Base-by-base conservation (phyloP, 306 rosid genomes). In the Trichosanthes cucumerina region DNA sequence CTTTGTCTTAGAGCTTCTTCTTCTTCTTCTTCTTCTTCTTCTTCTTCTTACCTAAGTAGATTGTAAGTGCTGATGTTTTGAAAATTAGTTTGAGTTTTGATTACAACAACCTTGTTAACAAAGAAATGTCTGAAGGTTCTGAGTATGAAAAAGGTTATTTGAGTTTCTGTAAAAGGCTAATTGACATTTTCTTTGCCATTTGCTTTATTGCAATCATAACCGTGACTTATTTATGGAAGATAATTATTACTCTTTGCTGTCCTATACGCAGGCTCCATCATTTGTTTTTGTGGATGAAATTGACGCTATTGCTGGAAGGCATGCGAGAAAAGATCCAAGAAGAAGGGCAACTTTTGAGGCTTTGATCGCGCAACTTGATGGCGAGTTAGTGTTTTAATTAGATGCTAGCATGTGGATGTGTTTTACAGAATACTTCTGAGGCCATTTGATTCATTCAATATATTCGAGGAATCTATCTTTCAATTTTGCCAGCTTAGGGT, bases 221-320 rank as follows among this genome's bases (percentile, higher is more conserved):
- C n/a, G 8, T n/a, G 16, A 10, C 73, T 66, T 19, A 10, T 36
- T 66, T 66, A 66, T 66, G 16, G 50, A 39, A 36, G 49, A 38
- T 7, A 33, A 33, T 63, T 13, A 44, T 70, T 44, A 70, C 54
- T 23, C 34, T 12, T 24, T 3, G 19, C 57, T 46, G 23, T 77
- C 58, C 80, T 72, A 31, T 80, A 47, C 82, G 82, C 80, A 92
- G 97, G 99, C 97, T 82, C 99, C 99, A 82, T 86, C 89, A 79
- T 95, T 95, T 83, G 86, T 95, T 59, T 95, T 95, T 84, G 97
- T 95, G 56, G 97, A 95, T 92, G 99, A 95, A 90, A 92, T 95
- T 79, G 99, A 92, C 54, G 99, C 99, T 75, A 91, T 95, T 85
- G 99, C 99, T 66, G 99, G 97, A 86, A 91, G 97, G 78, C 99